phyloP scores from a whole-genome alignment of 192 early-diverging fungal genomes.

The Coemansia sp. region DNA sequence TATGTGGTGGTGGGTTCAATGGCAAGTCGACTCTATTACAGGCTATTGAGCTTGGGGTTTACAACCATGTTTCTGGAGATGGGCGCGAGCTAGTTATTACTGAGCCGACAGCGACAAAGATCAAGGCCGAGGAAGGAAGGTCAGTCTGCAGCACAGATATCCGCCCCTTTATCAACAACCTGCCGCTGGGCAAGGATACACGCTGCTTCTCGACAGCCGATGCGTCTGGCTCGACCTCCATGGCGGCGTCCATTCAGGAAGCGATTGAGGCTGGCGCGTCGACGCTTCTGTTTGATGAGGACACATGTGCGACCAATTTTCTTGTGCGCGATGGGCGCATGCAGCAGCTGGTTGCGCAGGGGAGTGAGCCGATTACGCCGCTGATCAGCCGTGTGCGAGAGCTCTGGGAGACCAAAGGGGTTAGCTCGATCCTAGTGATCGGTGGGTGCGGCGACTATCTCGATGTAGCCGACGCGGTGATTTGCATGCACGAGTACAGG shows the following conservation, averaged over 20 bases:
- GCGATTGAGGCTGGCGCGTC: slow-evolving; percentile 47
- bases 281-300: slow-evolving; percentile 57
- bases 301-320: slow-evolving; percentile 64
- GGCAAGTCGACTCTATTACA: slow-evolving; percentile 63
- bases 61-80: slow-evolving; percentile 59
- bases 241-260: slow-evolving; percentile 61
- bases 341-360: slow-evolving; percentile 50
- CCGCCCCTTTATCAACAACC: slow-evolving; percentile 56
- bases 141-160: slow-evolving; percentile 49
- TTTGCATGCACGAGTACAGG: slow-evolving; percentile 52
- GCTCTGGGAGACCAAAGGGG: slow-evolving; percentile 34
- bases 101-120: slow-evolving; percentile 33
- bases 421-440: slow-evolving; percentile 55
- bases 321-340: slow-evolving; percentile 60
- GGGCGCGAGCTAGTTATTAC: slow-evolving; percentile 59
- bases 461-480: slow-evolving; percentile 56
- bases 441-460: slow-evolving; percentile 62
- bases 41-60: slow-evolving; percentile 56
- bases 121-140: slow-evolving; percentile 59
- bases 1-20: slow-evolving; percentile 58
- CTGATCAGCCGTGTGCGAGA: slow-evolving; percentile 53
- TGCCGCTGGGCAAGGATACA: slow-evolving; percentile 54
- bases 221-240: slow-evolving; percentile 59
- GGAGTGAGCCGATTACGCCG: slow-evolving; percentile 60
- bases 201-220: slow-evolving; percentile 45